A percentile compares a stretch with the other conserved stretches of the same genome.
Conservation (phyloP, 2,329 filamentous ascomycete species). For the Cordyceps pruinosa region DNA sequence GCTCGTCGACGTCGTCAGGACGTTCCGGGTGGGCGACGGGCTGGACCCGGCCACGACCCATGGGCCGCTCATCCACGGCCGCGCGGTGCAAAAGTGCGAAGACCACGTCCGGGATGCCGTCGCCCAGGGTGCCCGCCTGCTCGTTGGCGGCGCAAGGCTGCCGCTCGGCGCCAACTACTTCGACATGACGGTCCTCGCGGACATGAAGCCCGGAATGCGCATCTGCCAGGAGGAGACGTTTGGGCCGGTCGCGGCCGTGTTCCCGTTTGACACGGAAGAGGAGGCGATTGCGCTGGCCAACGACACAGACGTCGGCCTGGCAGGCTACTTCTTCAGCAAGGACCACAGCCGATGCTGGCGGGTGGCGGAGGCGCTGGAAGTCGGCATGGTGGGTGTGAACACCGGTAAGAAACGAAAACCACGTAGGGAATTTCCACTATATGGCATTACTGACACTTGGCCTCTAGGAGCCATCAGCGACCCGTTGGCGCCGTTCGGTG, state of each 20-base stretch:
- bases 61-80: conserved; percentile 77
- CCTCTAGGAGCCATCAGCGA: conserved; percentile 58
- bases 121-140: conserved; percentile 66
- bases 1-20: conserved; percentile 64
- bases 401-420: too few relatives aligned
- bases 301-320: conserved; percentile 73
- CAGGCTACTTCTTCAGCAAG: conserved; percentile 84
- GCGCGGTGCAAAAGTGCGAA: conserved; percentile 74
- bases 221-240: conserved; percentile 89
- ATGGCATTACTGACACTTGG: too few relatives aligned
- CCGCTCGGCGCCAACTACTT: conserved; percentile 79
- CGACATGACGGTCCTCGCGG: conserved; percentile 73
- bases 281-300: conserved; percentile 86
- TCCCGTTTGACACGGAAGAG: conserved; percentile 80
- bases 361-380: conserved; percentile 64
- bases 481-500: conserved; percentile 60
- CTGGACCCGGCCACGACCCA: conserved; percentile 68
- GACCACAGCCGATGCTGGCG: conserved; percentile 54
- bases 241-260: conserved; percentile 84
- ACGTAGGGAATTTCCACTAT: too few relatives aligned
- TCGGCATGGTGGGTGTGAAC: conserved; percentile 84
- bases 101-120: conserved; percentile 75
- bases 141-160: conserved; percentile 67
- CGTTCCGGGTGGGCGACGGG: conserved; percentile 69
- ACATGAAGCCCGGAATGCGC: too few relatives aligned